phyloP scores from a whole-genome alignment of 2,329 filamentous ascomycete genomes.

The Pestalotiopsis sp. region DNA sequence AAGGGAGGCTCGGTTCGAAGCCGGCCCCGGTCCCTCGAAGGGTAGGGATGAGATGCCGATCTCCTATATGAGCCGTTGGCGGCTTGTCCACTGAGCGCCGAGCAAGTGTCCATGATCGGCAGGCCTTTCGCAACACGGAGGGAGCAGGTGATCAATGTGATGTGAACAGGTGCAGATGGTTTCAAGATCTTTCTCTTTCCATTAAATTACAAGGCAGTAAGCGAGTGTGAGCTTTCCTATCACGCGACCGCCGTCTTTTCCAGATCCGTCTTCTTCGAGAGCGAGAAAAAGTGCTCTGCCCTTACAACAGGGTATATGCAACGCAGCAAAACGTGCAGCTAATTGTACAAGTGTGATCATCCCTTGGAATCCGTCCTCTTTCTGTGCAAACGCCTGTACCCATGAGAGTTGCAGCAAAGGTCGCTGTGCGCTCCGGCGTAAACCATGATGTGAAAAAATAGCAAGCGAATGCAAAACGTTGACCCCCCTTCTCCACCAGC shows the following conservation, averaged over 20 bases:
- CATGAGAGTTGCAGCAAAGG: neutral
- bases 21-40: neutral
- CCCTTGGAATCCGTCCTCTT: constrained; percentile 8
- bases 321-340: constrained; percentile 3
- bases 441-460: neutral
- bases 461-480: constrained; percentile 13
- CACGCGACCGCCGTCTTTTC: constrained; percentile 8
- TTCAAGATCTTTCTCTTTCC: constrained; percentile 11
- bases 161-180: neutral
- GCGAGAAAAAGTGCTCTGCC: constrained; percentile 15
- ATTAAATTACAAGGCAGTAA: constrained; percentile 18
- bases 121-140: neutral
- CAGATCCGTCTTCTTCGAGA: constrained; percentile 6
- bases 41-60: constrained; percentile 8
- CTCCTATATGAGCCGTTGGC: neutral
- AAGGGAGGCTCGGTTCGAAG: constrained; percentile 10
- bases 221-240: constrained; percentile 16
- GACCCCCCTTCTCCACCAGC: constrained; percentile 8
- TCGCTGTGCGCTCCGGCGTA: neutral
- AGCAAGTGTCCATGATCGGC: neutral
- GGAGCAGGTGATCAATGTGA: neutral
- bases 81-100: neutral
- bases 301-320: constrained; percentile 14
- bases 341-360: constrained; percentile 14
- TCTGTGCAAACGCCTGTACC: constrained; percentile 8